Evolutionary conservation across 2,329 filamentous ascomycete species (phyloP), one percentile per base, ranked within the genome.

Genomic region (Neocatenulostroma microsporum): DNA sequence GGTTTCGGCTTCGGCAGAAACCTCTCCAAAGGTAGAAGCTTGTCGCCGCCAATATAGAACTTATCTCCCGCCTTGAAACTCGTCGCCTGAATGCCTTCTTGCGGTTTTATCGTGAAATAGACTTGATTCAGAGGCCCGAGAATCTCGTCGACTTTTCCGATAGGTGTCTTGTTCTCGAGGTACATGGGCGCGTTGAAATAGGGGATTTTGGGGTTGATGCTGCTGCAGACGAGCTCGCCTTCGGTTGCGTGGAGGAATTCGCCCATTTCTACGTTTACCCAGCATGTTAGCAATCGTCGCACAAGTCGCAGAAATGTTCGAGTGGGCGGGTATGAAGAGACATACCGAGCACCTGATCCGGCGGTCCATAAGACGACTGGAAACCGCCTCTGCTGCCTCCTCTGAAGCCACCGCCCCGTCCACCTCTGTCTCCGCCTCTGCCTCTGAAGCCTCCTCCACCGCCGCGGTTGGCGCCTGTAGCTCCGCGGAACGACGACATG

Each of bases 131-230:
- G 84, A 47, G 91, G 89, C 40, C 91, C 91, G 52, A 98, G 81
- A 51, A 98, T 84, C 70, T 98, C 91, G 69, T 98, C 91, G 60
- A 98, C 84, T 69, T 96, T 96, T 64, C 91, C 91, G 62, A 98
- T 53, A 20, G 44, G 46, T 58, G 82, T 83, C 75, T 96, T 98
- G 74, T 96, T 98, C 75, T 96, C 89, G 56, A 96, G 82, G 70
- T 91, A 98, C 64, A 98, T 94, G 51, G 87, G 87, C 44, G 91
- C 91, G 72, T 95, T 96, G 81, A 98, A 98, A 72, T 94, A 94
- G 45, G 91, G 91, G 48, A 98, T 82, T 70, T 96, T 96, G 55
- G 82, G 72, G 73, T 95, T 96, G 66, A 83, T 82, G 51, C 84
- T 93, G 66, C 87, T 81, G 82, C 89, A 95, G 53, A 98, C 82